These are phyloP conservation scores for Fusarium sulawesiense DNA, from an alignment of 2,329 filamentous ascomycete species.

Conservation along the genomic window DNA sequence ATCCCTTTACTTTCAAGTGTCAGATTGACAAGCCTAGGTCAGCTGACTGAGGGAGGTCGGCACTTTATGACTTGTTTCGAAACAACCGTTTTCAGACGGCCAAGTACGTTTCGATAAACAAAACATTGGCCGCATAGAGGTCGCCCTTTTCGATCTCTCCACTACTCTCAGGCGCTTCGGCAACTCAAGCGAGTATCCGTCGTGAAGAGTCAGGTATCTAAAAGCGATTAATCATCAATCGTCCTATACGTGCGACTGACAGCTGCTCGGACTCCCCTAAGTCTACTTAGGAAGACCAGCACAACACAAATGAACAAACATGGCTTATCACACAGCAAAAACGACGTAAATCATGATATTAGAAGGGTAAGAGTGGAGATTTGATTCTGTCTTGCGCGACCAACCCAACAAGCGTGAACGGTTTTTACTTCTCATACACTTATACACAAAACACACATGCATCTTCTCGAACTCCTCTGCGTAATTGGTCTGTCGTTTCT, in stretches of 20 bases:
- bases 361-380: constrained; percentile 49
- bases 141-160: background rate
- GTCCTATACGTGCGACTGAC: background rate
- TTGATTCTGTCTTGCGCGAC: constrained; percentile 45
- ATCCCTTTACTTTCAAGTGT: background rate
- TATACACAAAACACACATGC: constrained; percentile 25
- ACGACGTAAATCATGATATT: constrained; percentile 19
- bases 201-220: background rate
- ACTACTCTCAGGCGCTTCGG: constrained; percentile 15
- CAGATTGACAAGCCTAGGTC: background rate
- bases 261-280: background rate
- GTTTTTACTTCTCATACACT: constrained; percentile 13
- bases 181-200: background rate
- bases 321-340: background rate
- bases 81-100: background rate
- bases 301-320: background rate
- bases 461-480: constrained; percentile 10
- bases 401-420: constrained; percentile 1
- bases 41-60: background rate
- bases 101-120: constrained; percentile 7
- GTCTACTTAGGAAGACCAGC: background rate
- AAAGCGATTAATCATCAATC: background rate
- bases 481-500: constrained; percentile 29
- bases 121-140: background rate
- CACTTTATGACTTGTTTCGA: constrained; percentile 2